A percentile compares a stretch with the other conserved stretches of the same genome.
phyloP scores from a whole-genome alignment of 192 early-diverging fungal species.

The Backusella sp. region DNA sequence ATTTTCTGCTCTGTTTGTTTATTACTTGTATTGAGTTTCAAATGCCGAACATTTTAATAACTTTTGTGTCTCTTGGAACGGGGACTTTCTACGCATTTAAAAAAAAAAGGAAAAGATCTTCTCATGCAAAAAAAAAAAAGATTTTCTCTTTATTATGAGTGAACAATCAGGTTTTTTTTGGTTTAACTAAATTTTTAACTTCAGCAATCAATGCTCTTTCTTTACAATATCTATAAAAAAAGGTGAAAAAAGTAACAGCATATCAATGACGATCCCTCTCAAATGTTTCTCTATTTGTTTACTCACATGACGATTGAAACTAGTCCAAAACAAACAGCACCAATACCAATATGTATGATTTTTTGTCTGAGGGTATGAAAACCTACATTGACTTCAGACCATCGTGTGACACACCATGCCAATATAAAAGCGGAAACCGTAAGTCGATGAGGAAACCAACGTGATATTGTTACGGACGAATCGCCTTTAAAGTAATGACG shows the following conservation, averaged over 20 bases:
- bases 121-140: background rate
- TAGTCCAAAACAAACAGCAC: constrained; percentile 40
- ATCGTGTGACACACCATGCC: constrained; percentile 50
- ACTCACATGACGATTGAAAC: constrained; percentile 48
- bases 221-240: constrained; percentile 16
- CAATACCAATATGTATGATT: constrained; percentile 53
- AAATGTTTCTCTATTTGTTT: background rate
- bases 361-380: constrained; percentile 53
- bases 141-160: too few species aligned
- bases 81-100: background rate
- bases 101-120: constrained; percentile 1
- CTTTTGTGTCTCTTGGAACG: background rate
- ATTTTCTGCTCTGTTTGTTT: background rate
- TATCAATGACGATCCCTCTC: background rate
- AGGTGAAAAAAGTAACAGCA: background rate
- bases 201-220: constrained; percentile 22
- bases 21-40: background rate
- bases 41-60: background rate
- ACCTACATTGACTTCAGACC: constrained; percentile 53
- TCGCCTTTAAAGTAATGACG: constrained; percentile 51
- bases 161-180: constrained; percentile 5
- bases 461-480: constrained; percentile 31
- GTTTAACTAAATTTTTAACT: constrained; percentile 11
- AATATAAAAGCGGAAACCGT: constrained; percentile 48
- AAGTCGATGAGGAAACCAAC: constrained; percentile 41